A percentile compares a stretch with the other conserved stretches of the same genome.
phyloP scores from a whole-genome alignment of 78 protist species.

The Dictyostelium firmibasis region DNA sequence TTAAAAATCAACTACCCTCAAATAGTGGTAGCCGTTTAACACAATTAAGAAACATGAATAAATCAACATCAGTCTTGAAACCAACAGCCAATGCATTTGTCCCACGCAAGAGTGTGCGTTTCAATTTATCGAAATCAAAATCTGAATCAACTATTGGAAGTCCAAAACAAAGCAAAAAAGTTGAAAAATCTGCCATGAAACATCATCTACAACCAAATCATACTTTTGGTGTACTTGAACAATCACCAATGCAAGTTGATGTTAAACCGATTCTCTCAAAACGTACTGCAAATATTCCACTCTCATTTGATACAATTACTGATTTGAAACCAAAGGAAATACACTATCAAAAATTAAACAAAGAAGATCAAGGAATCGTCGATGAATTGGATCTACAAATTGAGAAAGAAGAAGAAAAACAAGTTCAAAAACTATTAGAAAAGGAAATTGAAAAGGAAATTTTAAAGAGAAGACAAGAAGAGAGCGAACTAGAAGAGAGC shows the following conservation, averaged over 20 bases:
- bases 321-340: neutral
- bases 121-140: conserved; percentile 24
- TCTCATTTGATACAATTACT: neutral
- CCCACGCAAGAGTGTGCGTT: conserved; percentile 5
- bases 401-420: neutral
- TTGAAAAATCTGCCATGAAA: neutral
- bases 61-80: neutral
- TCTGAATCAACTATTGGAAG: neutral
- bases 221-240: neutral
- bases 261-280: neutral
- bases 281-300: neutral
- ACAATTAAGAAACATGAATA: conserved; percentile 4
- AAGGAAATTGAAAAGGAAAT: neutral
- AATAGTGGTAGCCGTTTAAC: neutral
- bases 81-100: conserved; percentile 14
- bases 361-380: neutral
- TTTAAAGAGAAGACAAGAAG: neutral
- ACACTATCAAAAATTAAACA: neutral
- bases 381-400: neutral
- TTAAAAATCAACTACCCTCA: neutral
- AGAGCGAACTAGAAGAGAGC: neutral
- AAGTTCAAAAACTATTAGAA: neutral
- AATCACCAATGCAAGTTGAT: neutral
- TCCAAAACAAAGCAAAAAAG: neutral
- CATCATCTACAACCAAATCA: neutral